These are phyloP conservation scores for Pseudonitzschia pungens DNA, from an alignment of 108 stramenopile species.

Conservation along the genomic window DNA sequence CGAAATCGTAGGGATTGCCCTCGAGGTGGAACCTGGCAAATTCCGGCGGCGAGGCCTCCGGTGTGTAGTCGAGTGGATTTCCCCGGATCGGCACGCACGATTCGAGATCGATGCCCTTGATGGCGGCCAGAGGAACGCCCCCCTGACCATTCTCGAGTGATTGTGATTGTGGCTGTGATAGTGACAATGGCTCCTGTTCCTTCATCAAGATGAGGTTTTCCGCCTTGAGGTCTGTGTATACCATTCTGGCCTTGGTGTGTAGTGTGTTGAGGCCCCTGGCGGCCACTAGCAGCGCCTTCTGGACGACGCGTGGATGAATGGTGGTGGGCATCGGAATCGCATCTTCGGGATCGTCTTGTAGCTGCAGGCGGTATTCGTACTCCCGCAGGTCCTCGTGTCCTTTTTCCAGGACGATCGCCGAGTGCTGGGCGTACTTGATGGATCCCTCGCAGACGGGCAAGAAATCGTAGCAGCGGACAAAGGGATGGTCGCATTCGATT, in stretches of 20 bases:
- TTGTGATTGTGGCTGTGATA: conserved; percentile 19
- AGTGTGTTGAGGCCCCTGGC: conserved; percentile 65
- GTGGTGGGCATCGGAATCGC: conserved; percentile 44
- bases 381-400: conserved; percentile 72
- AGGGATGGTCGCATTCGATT: conserved; percentile 23
- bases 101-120: conserved; percentile 51
- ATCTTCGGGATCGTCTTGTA: conserved; percentile 55
- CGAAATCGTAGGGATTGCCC: conserved; percentile 64
- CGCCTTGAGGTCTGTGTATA: conserved; percentile 88
- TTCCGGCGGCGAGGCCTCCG: conserved; percentile 89
- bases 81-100: conserved; percentile 59
- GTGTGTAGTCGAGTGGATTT: conserved; percentile 84
- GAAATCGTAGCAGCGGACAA: conserved; percentile 53
- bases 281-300: conserved; percentile 31
- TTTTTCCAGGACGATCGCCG: conserved; percentile 76
- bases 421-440: conserved; percentile 36
- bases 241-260: conserved; percentile 57
- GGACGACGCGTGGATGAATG: background rate
- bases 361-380: conserved; percentile 44
- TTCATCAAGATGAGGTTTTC: conserved; percentile 79
- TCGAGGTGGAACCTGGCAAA: conserved; percentile 67
- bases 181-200: background rate
- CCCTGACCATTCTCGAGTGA: background rate
- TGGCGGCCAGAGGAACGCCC: background rate
- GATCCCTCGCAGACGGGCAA: conserved; percentile 41